Conservation (phyloP, 352 stramenopile genomes). For the Phytopythium mirpurense region DNA sequence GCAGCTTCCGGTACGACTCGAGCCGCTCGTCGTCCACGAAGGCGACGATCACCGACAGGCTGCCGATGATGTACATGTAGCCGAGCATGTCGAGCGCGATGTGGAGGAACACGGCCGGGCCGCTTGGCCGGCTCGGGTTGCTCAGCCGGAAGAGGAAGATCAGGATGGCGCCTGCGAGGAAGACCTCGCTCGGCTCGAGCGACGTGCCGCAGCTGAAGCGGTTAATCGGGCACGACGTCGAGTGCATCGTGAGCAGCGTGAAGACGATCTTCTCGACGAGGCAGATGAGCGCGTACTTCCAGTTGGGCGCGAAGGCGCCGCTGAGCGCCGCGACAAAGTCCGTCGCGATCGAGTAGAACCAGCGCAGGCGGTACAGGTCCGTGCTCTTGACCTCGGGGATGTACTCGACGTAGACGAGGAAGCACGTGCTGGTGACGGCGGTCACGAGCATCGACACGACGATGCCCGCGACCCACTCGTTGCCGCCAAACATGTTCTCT, state of each 20-base stretch:
- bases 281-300: constrained; percentile 61
- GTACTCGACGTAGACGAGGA: constrained; percentile 34
- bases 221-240: constrained; percentile 66
- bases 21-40: constrained; percentile 56
- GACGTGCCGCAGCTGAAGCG: constrained; percentile 52
- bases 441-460: constrained; percentile 22
- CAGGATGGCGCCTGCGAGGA: constrained; percentile 45
- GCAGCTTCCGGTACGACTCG: constrained; percentile 1
- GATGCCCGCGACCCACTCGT: constrained; percentile 48
- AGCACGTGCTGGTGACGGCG: constrained; percentile 22
- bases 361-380: constrained; percentile 48
- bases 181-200: constrained; percentile 42
- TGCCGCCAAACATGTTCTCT: constrained; percentile 21
- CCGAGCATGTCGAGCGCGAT: constrained; percentile 61
- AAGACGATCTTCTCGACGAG: constrained; percentile 67
- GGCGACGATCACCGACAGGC: constrained; percentile 50
- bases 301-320: constrained; percentile 54
- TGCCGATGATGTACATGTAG: constrained; percentile 68
- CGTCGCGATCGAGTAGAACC: constrained; percentile 52
- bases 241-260: constrained; percentile 59
- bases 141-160: constrained; percentile 52
- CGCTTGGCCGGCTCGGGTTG: constrained; percentile 14
- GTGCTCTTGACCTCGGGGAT: constrained; percentile 40
- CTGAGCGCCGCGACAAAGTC: constrained; percentile 55
- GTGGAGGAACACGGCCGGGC: constrained; percentile 24